Percentiles rank a stretch among this genome's conserved stretches.
Conservation (phyloP, 2,329 filamentous ascomycete species). For the Penicillium sp. region DNA sequence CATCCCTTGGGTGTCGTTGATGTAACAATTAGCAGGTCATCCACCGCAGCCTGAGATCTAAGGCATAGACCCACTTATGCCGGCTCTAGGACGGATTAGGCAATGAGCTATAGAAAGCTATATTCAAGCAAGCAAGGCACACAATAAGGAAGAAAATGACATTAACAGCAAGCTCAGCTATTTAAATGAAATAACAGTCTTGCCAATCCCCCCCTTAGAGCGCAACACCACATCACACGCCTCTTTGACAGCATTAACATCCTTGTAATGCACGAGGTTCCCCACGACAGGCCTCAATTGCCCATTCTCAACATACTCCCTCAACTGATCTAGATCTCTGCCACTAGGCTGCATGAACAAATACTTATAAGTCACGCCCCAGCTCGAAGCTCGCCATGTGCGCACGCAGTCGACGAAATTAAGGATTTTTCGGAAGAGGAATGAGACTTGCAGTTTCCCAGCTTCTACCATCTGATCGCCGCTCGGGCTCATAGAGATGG, state of each 20-base stretch:
- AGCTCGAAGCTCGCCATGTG: slow-evolving; percentile 41
- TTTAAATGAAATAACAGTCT: slow-evolving; percentile 33
- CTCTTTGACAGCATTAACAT: slow-evolving; percentile 41
- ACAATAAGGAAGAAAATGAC: not conserved
- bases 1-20: not conserved
- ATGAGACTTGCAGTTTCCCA: slow-evolving; percentile 25
- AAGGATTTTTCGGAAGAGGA: slow-evolving; percentile 23
- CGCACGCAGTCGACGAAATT: slow-evolving; percentile 37
- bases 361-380: slow-evolving; percentile 41
- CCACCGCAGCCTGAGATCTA: not conserved
- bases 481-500: slow-evolving; percentile 31
- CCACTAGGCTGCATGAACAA: slow-evolving; percentile 39
- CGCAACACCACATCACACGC: slow-evolving; percentile 37
- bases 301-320: slow-evolving; percentile 40
- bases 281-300: slow-evolving; percentile 43
- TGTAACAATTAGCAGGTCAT: slow-evolving; percentile 1
- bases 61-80: not conserved
- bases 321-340: slow-evolving; percentile 40
- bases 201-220: slow-evolving; percentile 43
- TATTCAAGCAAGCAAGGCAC: not conserved
- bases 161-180: not conserved
- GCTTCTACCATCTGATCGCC: slow-evolving; percentile 30
- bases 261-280: slow-evolving; percentile 38
- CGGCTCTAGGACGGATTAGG: not conserved
- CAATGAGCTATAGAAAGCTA: not conserved